Base-by-base conservation (phyloP, 2,329 filamentous ascomycete species). In the Rhynchosporium agropyri region DNA sequence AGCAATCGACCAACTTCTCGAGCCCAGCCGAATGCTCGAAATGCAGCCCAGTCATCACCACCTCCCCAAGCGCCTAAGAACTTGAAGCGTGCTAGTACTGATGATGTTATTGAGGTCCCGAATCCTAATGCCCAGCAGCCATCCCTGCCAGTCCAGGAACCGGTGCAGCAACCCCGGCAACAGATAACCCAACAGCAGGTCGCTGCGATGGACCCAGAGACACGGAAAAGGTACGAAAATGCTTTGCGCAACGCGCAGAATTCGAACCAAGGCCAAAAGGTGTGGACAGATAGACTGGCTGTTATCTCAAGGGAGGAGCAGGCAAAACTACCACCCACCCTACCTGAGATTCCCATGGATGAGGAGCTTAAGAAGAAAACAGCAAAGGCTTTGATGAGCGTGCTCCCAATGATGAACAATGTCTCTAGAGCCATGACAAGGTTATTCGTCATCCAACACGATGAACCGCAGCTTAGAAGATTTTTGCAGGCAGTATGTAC, bases 61-160 rank as follows among this genome's bases (percentile, higher is more conserved):
- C 71, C 74, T 58, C 67, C 71, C 20, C 72, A 72, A 46, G 65
- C 71, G 5, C 28, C 67, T 63, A 81, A 81, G 65, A 77, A 69
- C 40, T 62, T 78, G 29, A 80, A 79, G 69, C 74, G 81, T 63
- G 70, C 77, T 3, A 76, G 66, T 51, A 75, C 74, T 60, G 80
- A 83, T 67, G 80, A 83, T 68, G 71, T 76, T n/a, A 69, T 76
- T 42, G 79, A 80, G 61, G 69, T 75, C 38, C 76, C 76, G 51
- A 75, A 77, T 64, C 76, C 76, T 7, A 76, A 76, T 61, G 46
- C 60, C 10, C 69, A 69, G 46, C 71, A 65, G 31, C 42, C 62
- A 10, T 60, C 67, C 8, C 73, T 74, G 49, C 77, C 75, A 61
- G 68, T 68, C 57, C 75, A 75, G 63, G 71, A 69, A 62, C 55